Percentiles rank a stretch among this genome's conserved stretches.
phyloP scores from a whole-genome alignment of 2,329 filamentous ascomycete species.

The Beauveria rudraprayagi region DNA sequence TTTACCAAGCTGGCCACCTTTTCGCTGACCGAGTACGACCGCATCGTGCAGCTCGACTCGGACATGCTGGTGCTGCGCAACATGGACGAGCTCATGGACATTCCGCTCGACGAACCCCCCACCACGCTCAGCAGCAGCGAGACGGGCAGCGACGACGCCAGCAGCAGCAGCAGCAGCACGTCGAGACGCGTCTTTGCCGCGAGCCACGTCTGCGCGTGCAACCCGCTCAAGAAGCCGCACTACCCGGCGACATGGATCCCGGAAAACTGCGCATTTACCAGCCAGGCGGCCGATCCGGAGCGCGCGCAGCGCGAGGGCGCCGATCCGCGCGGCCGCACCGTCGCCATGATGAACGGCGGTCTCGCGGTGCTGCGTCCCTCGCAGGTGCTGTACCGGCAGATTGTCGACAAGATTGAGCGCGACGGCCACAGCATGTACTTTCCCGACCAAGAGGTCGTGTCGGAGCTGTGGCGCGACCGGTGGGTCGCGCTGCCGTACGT shows the following conservation, averaged over 20 bases:
- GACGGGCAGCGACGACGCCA: no score
- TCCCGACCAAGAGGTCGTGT: slow-evolving; percentile 51
- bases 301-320: slow-evolving; percentile 37
- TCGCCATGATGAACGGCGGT: slow-evolving; percentile 46
- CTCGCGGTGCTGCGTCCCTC: slow-evolving; percentile 50
- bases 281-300: slow-evolving; percentile 40
- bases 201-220: slow-evolving; percentile 78
- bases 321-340: slow-evolving; percentile 35
- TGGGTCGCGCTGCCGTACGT: slow-evolving; percentile 53
- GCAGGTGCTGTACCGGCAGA: slow-evolving; percentile 37
- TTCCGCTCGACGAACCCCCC: slow-evolving; percentile 53
- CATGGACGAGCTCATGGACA: slow-evolving; percentile 90
- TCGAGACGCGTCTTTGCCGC: slow-evolving; percentile 70
- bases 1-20: slow-evolving; percentile 84
- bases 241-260: slow-evolving; percentile 66
- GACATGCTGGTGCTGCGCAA: slow-evolving; percentile 80
- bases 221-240: slow-evolving; percentile 68
- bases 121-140: slow-evolving; percentile 7
- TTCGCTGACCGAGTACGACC: slow-evolving; percentile 64
- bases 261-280: slow-evolving; percentile 50
- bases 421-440: slow-evolving; percentile 44
- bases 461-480: slow-evolving; percentile 43
- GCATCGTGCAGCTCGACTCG: slow-evolving; percentile 77
- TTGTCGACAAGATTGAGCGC: slow-evolving; percentile 41
- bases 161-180: no score